Evolutionary conservation across 1,139 yeast species (phyloP).

Genomic region (Suhomyces yuchorum): DNA sequence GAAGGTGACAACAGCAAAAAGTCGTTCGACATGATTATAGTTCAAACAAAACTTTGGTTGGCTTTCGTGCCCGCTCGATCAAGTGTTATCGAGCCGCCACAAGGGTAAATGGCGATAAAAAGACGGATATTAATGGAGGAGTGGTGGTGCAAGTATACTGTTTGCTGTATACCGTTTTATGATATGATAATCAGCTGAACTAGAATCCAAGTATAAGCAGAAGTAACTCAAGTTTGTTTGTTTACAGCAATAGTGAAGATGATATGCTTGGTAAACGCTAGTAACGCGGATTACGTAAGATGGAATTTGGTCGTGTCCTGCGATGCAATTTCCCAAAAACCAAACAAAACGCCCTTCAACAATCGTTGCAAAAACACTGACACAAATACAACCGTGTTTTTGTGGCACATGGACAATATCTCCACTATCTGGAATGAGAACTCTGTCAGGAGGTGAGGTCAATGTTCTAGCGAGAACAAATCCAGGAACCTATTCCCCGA

Average conservation of each 20-base stretch:
- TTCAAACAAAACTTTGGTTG: neutral
- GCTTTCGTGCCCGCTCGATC: constrained; percentile 1
- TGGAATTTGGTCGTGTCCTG: neutral
- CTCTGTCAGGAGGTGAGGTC: neutral
- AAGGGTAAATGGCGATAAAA: neutral
- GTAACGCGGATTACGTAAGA: constrained; percentile 7
- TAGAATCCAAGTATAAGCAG: neutral
- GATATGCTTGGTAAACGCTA: constrained; percentile 9
- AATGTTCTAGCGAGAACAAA: constrained; percentile 1
- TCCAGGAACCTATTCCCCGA: neutral
- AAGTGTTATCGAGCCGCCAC: neutral
- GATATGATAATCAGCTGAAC: neutral
- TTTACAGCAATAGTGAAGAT: constrained; percentile 5
- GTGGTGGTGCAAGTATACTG: neutral
- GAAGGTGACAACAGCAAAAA: constrained; percentile 42
- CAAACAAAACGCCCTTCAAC: constrained; percentile 8
- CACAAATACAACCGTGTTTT: constrained; percentile 13
- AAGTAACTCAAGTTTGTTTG: constrained; percentile 1
- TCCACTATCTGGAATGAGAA: neutral
- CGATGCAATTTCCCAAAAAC: constrained; percentile 5
- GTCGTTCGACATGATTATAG: constrained; percentile 33
- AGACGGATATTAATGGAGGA: neutral
- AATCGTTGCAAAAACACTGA: constrained; percentile 9
- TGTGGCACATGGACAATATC: constrained; percentile 4
- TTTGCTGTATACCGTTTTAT: neutral